phyloP scores from a whole-genome alignment of 306 rosid species.

The Luffa aegyptiaca region DNA sequence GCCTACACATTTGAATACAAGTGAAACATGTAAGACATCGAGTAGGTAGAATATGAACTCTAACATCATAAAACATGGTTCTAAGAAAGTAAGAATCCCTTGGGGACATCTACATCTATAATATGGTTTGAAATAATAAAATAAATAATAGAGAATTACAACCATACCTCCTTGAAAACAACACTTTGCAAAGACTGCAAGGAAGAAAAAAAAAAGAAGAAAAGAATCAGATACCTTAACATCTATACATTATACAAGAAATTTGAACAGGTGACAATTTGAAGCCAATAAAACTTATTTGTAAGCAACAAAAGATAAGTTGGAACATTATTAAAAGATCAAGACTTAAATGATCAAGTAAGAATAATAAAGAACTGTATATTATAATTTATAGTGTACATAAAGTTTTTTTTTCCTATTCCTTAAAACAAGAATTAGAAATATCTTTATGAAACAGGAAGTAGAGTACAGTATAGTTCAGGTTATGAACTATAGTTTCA shows the following conservation, averaged over 20 bases:
- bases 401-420: not conserved
- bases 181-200: conserved; percentile 98
- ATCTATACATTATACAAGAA: not conserved
- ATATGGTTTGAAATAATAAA: not conserved
- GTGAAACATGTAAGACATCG: not conserved
- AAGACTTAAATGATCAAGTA: not conserved
- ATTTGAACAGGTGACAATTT: not conserved
- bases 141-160: not conserved
- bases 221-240: conserved; percentile 22
- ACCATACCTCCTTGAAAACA: conserved; percentile 86
- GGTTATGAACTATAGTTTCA: not conserved
- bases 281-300: not conserved
- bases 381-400: not conserved
- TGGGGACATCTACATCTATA: not conserved
- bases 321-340: not conserved
- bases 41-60: not conserved
- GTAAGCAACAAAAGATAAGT: not conserved
- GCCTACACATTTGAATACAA: conserved; percentile 31
- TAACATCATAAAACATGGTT: not conserved
- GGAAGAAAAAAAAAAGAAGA: conserved; percentile 2
- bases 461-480: not conserved
- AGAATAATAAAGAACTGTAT: not conserved
- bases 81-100: not conserved
- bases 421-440: not conserved
- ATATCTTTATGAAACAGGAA: not conserved